A percentile compares a stretch with the other conserved stretches of the same genome.
Conservation (phyloP, 2,329 filamentous ascomycete genomes). For the Sphaceloma murrayae region DNA sequence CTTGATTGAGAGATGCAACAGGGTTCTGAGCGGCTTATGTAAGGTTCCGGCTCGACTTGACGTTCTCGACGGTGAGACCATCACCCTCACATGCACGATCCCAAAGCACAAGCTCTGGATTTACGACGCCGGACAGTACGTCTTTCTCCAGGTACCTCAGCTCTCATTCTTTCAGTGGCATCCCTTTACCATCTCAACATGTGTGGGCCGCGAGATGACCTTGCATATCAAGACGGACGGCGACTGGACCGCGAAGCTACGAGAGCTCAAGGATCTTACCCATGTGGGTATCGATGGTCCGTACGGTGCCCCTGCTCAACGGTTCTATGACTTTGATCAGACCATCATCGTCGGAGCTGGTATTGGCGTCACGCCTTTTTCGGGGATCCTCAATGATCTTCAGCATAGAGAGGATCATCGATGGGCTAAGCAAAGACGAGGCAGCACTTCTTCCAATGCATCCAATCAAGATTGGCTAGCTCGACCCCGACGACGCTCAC, state of each 20-base stretch:
- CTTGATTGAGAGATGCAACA: slow-evolving; percentile 39
- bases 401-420: slow-evolving; percentile 30
- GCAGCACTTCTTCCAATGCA: slow-evolving; percentile 2
- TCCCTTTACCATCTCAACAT: slow-evolving; percentile 50
- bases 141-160: slow-evolving; percentile 47
- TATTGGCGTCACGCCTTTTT: slow-evolving; percentile 51
- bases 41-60: slow-evolving; percentile 41
- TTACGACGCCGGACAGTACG: slow-evolving; percentile 49
- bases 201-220: slow-evolving; percentile 43
- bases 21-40: slow-evolving; percentile 41
- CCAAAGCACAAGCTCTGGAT: slow-evolving; percentile 42
- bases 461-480: slow-evolving; percentile 5
- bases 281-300: slow-evolving; percentile 48
- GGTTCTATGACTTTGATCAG: slow-evolving; percentile 50
- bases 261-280: slow-evolving; percentile 29
- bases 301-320: slow-evolving; percentile 49
- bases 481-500: not conserved
- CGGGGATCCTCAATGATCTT: slow-evolving; percentile 47
- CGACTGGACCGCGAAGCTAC: slow-evolving; percentile 45
- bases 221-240: slow-evolving; percentile 52
- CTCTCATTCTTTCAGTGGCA: slow-evolving; percentile 51
- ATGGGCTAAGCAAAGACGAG: not conserved
- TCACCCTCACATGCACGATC: slow-evolving; percentile 41
- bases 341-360: slow-evolving; percentile 48
- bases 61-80: slow-evolving; percentile 45